Percentiles rank a stretch among this genome's conserved stretches.
Evolutionary conservation across 768 basidiomycete genomes (phyloP).

Genomic region (Tulasnella sp.): DNA sequence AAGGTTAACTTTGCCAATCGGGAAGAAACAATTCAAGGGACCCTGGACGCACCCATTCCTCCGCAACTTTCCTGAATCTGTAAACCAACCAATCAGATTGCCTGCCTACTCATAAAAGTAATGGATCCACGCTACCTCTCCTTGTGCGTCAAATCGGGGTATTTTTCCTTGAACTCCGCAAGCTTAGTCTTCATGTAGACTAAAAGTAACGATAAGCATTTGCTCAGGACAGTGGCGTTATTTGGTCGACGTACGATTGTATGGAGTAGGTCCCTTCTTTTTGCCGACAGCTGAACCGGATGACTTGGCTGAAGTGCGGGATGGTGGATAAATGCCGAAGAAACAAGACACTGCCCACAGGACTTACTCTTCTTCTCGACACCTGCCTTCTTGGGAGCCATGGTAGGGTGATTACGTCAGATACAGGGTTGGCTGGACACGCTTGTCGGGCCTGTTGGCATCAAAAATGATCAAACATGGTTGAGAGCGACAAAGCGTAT

Average conservation of each 20-base stretch:
- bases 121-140: constrained; percentile 15
- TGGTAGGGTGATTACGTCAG: background rate
- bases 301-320: constrained; percentile 11
- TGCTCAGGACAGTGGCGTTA: background rate
- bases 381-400: constrained; percentile 15
- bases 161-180: constrained; percentile 20
- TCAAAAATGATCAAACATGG: constrained; percentile 3
- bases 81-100: background rate
- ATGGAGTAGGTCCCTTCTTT: constrained; percentile 16
- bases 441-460: background rate
- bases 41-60: constrained; percentile 12
- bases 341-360: background rate
- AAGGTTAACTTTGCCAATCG: too few species aligned
- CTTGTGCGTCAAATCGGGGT: constrained; percentile 19
- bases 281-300: constrained; percentile 6
- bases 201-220: background rate
- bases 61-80: constrained; percentile 16
- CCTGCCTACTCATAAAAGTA: background rate
- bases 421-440: background rate
- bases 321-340: background rate
- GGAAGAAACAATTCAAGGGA: too few species aligned
- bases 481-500: too few species aligned
- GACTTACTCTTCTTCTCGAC: constrained; percentile 17
- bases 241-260: constrained; percentile 14
- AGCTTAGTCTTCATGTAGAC: constrained; percentile 20